Percentiles rank a stretch among this genome's conserved stretches.
Evolutionary conservation across 2,329 filamentous ascomycete species (phyloP).

Genomic region (Ascochyta lentis): DNA sequence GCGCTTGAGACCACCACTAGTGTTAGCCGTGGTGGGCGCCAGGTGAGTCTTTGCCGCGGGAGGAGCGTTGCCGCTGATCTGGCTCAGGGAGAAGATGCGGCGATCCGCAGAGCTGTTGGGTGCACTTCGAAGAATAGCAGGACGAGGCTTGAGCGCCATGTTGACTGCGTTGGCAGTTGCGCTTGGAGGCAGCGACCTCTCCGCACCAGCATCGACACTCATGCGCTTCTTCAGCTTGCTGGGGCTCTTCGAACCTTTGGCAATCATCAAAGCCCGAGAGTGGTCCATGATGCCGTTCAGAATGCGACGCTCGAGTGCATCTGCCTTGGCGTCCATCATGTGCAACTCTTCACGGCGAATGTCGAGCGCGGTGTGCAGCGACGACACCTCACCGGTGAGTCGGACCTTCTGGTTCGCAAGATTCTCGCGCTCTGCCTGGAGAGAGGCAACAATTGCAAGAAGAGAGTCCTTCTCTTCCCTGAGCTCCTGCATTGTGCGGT

Average conservation of each 20-base stretch:
- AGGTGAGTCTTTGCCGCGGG: slow-evolving; percentile 51
- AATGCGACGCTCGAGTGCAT: slow-evolving; percentile 88
- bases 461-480: slow-evolving; percentile 55
- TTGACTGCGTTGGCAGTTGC: slow-evolving; percentile 46
- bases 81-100: slow-evolving; percentile 87
- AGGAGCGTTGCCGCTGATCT: slow-evolving; percentile 80
- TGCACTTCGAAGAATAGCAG: slow-evolving; percentile 49
- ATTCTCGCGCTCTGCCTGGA: slow-evolving; percentile 75
- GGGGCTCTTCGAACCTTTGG: slow-evolving; percentile 60
- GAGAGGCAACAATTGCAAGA: slow-evolving; percentile 60
- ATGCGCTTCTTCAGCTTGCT: slow-evolving; percentile 45
- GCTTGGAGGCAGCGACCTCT: slow-evolving; percentile 42
- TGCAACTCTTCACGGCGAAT: slow-evolving; percentile 90
- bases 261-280: slow-evolving; percentile 85
- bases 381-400: slow-evolving; percentile 84
- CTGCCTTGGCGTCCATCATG: slow-evolving; percentile 87
- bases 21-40: slow-evolving; percentile 33
- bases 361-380: slow-evolving; percentile 86
- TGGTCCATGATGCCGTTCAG: slow-evolving; percentile 96
- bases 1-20: slow-evolving; percentile 61
- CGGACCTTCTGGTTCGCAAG: slow-evolving; percentile 79
- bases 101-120: slow-evolving; percentile 57
- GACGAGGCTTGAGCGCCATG: slow-evolving; percentile 59
- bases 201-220: slow-evolving; percentile 43
- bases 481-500: slow-evolving; percentile 42